Conservation (phyloP, 1,284 basidiomycete genomes). For the Ceratobasidium sp. region DNA sequence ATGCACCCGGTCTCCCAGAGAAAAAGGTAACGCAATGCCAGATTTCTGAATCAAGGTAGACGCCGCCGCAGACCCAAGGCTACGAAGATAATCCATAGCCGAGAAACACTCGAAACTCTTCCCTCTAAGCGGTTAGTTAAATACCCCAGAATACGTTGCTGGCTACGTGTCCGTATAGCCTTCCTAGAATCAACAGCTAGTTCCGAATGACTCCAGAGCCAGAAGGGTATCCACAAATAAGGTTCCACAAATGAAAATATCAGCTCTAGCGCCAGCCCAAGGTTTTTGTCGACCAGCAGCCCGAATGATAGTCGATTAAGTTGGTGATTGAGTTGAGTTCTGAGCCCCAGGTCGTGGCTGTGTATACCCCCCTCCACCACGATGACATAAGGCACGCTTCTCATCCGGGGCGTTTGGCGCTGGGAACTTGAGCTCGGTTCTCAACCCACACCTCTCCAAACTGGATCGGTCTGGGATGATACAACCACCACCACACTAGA, state of each 20-base stretch:
- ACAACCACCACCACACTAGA: too few species aligned
- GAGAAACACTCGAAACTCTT: background rate
- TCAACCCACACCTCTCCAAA: constrained; percentile 23
- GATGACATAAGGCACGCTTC: constrained; percentile 6
- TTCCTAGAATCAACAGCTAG: background rate
- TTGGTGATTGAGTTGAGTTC: too few species aligned
- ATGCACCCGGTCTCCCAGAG: constrained; percentile 81
- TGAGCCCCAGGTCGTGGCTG: too few species aligned
- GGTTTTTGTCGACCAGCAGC: too few species aligned
- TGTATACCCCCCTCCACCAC: background rate
- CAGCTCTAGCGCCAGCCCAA: too few species aligned
- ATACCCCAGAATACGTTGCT: background rate
- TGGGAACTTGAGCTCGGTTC: constrained; percentile 29
- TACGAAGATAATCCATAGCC: constrained; percentile 86
- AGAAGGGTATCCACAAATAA: constrained; percentile 5
- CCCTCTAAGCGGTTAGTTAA: background rate
- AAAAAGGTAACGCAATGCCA: constrained; percentile 90
- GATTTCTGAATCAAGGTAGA: constrained; percentile 91
- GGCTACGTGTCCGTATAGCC: constrained; percentile 35
- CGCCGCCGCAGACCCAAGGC: constrained; percentile 86
- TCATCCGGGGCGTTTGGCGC: background rate
- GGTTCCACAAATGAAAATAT: background rate
- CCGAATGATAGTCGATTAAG: too few species aligned
- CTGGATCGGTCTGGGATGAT: constrained; percentile 8
- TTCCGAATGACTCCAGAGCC: background rate